phyloP scores from a whole-genome alignment of 1,139 yeast genomes.

The Suzukiozyma palmioleophila region DNA sequence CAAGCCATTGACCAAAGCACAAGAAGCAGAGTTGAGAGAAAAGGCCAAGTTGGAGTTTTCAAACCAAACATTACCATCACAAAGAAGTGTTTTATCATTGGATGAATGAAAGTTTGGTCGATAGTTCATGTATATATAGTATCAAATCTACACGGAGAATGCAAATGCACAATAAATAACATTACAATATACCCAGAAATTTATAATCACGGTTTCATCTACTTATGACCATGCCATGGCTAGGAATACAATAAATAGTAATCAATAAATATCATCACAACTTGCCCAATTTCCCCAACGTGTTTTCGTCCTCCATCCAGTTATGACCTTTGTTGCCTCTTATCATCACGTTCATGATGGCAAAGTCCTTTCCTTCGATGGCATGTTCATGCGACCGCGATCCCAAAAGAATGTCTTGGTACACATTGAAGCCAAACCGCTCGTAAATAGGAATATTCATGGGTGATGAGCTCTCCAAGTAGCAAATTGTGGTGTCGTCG shows the following conservation, averaged over 20 bases:
- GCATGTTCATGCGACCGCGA: slow-evolving; percentile 24
- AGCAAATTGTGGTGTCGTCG: slow-evolving; percentile 36
- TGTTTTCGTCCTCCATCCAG: slow-evolving; percentile 26
- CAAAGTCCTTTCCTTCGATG: slow-evolving; percentile 44
- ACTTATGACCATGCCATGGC: not conserved
- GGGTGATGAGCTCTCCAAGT: slow-evolving; percentile 56
- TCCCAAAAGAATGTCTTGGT: slow-evolving; percentile 49
- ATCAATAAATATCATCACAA: not conserved
- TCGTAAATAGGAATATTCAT: slow-evolving; percentile 55
- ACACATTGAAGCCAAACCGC: slow-evolving; percentile 51
- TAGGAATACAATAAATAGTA: not conserved
- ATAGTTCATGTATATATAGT: slow-evolving; percentile 2
- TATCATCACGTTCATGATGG: slow-evolving; percentile 57
- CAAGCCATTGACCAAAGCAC: slow-evolving; percentile 60
- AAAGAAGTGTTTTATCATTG: slow-evolving; percentile 56
- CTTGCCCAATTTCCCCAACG: slow-evolving; percentile 2
- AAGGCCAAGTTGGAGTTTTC: slow-evolving; percentile 34
- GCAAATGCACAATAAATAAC: not conserved
- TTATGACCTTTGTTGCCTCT: slow-evolving; percentile 42
- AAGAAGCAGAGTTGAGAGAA: slow-evolving; percentile 44
- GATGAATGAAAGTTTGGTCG: slow-evolving; percentile 36
- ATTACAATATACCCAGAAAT: not conserved
- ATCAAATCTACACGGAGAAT: slow-evolving; percentile 3
- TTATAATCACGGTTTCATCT: not conserved
- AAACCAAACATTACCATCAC: slow-evolving; percentile 54